phyloP scores from a whole-genome alignment of 2,329 filamentous ascomycete genomes.

The Pseudogymnoascus sp. region DNA sequence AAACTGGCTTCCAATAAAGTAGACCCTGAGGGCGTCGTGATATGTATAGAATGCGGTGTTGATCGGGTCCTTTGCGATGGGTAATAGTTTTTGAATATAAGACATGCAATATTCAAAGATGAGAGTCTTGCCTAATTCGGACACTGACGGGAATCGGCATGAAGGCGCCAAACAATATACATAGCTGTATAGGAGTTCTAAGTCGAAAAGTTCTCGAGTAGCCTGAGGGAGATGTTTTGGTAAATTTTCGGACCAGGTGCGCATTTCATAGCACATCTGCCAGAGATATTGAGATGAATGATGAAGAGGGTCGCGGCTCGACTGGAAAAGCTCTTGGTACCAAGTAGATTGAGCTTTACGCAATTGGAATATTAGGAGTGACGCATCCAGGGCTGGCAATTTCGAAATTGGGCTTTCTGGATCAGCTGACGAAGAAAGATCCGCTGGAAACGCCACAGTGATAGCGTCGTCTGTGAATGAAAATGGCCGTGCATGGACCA shows the following conservation, averaged over 20 bases:
- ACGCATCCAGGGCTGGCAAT: conserved; percentile 50
- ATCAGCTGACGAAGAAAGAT: conserved; percentile 20
- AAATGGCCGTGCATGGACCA: conserved; percentile 79
- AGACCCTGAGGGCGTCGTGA: conserved; percentile 77
- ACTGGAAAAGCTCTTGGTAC: conserved; percentile 84
- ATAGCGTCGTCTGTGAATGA: conserved; percentile 88
- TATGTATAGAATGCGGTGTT: conserved; percentile 70
- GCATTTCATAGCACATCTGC: conserved; percentile 68
- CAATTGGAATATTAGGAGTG: conserved; percentile 70
- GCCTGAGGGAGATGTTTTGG: conserved; percentile 55
- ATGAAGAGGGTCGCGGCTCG: conserved; percentile 57
- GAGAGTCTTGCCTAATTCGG: conserved; percentile 66
- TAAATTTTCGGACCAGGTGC: conserved; percentile 71
- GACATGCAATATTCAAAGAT: conserved; percentile 80
- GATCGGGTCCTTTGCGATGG: conserved; percentile 50
- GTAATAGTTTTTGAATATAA: conserved; percentile 69
- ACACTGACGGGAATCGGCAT: conserved; percentile 61
- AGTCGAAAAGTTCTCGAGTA: conserved; percentile 70
- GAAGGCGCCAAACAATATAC: conserved; percentile 83
- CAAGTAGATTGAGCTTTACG: conserved; percentile 79
- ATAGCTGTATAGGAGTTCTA: conserved; percentile 85
- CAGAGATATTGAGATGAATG: conserved; percentile 66
- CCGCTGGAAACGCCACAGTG: conserved; percentile 67
- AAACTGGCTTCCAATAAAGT: conserved; percentile 61
- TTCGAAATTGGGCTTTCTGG: conserved; percentile 22